Evolutionary conservation across 192 early-diverging fungal genomes (phyloP).

Genomic region (Globomyces pollinis-pini): DNA sequence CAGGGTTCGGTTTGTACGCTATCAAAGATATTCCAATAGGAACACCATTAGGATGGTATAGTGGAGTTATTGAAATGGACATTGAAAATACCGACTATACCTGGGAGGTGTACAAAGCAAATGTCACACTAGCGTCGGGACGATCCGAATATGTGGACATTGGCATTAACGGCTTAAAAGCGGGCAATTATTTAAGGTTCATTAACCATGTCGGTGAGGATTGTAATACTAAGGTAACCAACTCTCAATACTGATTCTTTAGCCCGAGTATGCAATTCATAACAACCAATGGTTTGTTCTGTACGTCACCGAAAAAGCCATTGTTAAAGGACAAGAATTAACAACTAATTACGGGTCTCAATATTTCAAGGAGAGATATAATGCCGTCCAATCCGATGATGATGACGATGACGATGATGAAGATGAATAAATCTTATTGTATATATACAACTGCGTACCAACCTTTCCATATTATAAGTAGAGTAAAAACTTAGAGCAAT

Average conservation of each 20-base stretch:
- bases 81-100: not conserved
- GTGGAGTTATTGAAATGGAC: not conserved
- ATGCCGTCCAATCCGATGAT: too few relatives aligned
- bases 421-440: too few relatives aligned
- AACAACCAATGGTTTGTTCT: not conserved
- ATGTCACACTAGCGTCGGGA: too few relatives aligned
- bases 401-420: too few relatives aligned
- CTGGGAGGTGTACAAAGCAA: too few relatives aligned
- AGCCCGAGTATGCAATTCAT: too few relatives aligned
- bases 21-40: not conserved
- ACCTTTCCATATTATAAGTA: too few relatives aligned
- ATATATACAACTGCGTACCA: too few relatives aligned
- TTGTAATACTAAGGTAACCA: not conserved
- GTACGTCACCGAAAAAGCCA: not conserved
- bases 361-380: too few relatives aligned
- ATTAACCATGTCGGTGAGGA: conserved; percentile 4
- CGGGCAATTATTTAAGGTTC: conserved; percentile 9
- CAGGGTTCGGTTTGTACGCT: conserved; percentile 3
- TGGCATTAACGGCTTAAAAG: not conserved
- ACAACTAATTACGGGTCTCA: not conserved
- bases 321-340: not conserved
- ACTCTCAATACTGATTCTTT: not conserved
- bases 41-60: not conserved
- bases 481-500: too few relatives aligned
- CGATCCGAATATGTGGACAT: not conserved